Conservation (phyloP, 2,329 filamentous ascomycete species). For the Huntiella decipiens region DNA sequence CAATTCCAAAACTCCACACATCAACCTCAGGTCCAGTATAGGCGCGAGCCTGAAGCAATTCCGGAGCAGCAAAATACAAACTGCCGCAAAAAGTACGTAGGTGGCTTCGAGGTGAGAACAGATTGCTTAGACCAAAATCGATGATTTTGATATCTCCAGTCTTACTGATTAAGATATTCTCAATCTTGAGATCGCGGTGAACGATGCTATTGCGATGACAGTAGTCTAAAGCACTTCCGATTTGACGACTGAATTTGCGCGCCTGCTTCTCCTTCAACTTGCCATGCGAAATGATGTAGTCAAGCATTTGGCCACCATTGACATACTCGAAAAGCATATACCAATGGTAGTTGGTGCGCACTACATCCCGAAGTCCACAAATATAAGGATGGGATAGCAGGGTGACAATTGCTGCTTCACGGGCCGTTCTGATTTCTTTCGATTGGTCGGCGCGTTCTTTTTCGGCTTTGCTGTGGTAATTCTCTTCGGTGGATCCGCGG, state of each 20-base stretch:
- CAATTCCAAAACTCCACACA: constrained; percentile 97
- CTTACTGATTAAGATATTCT: constrained; percentile 98
- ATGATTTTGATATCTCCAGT: constrained; percentile 99
- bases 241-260: constrained; percentile 91
- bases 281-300: constrained; percentile 98
- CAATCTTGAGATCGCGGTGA: constrained; percentile 92
- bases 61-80: constrained; percentile 91
- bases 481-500: constrained; percentile 71
- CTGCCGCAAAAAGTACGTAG: constrained; percentile 96
- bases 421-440: constrained; percentile 84
- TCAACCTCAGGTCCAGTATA: constrained; percentile 96
- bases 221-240: constrained; percentile 90
- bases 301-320: constrained; percentile 96
- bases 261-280: constrained; percentile 97
- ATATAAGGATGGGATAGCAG: constrained; percentile 90
- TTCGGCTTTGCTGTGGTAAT: constrained; percentile 49
- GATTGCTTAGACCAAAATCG: constrained; percentile 91
- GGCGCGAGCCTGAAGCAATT: constrained; percentile 78
- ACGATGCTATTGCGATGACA: constrained; percentile 97
- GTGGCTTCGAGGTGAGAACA: constrained; percentile 69
- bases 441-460: constrained; percentile 86
- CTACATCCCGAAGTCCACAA: constrained; percentile 84
- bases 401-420: constrained; percentile 91
- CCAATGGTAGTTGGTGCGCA: constrained; percentile 95
- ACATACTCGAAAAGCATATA: constrained; percentile 99